Evolutionary conservation across 805 yeast species (phyloP), one percentile per base, ranked within the genome.

Genomic region (Zygosaccharomyces siamensis): DNA sequence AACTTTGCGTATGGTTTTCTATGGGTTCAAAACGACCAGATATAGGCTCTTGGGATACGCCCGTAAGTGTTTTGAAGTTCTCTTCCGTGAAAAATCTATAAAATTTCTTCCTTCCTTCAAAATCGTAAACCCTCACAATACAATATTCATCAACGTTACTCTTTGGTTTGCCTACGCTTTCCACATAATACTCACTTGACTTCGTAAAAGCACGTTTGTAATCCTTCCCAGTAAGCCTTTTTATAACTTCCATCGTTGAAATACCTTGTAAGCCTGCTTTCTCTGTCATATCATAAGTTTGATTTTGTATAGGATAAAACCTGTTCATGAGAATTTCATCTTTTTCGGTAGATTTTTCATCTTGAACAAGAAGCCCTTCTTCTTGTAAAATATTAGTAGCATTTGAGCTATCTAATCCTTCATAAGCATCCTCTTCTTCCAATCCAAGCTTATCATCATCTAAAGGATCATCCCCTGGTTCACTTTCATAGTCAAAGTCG

Each of bases 41-140:
- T 16, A 21, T 16, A 4, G 16, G 24, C 10, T 33, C 6, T 8
- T 31, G 35, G 1, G 18, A 43, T 2, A 59, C 53, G 20, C 66
- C 66, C 0, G 70, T 62, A 12, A 70, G 61, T 18, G 56, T 59
- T 14, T 67, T 49, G 47, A 72, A 75, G 39, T 72, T 67, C 3
- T 66, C 60, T 40, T 74, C 73, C 0, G 82, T 72, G 52, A 81
- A 73, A 56, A 85, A 81, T 36, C 95, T 72, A 64, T 79, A 86
- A 55, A 80, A 86, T 59, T 86, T 84, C 49, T 76, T 73, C 54
- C 89, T 81, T 0, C 95, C 95, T 50, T 80, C 81, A 55, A 80
- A 81, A 59, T 86, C 95, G 50, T 80, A 79, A 14, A 83, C 81
- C 52, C 85, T 74, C 0, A 84, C 74, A 10, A 88, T 69, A 2